Percentiles rank a stretch among this genome's conserved stretches.
These are phyloP conservation scores for Exophiala alcalophila DNA, from an alignment of 2,329 filamentous ascomycete genomes.

Conservation along the genomic window DNA sequence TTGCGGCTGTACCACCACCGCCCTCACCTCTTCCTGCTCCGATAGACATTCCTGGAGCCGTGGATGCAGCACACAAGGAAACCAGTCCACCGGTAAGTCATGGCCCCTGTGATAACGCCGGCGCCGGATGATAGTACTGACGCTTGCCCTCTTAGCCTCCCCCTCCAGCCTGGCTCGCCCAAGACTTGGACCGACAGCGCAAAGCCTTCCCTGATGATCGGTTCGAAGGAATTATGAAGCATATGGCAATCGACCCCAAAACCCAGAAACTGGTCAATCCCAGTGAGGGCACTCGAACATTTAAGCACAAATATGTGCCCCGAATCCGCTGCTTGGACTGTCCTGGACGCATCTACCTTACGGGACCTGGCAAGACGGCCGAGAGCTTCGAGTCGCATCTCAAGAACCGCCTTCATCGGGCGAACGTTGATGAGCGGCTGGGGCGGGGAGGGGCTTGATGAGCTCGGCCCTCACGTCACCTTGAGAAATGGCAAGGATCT, in stretches of 20 bases:
- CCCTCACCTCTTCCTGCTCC: constrained; percentile 41
- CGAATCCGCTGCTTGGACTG: constrained; percentile 91
- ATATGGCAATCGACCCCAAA: constrained; percentile 71
- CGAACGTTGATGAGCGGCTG: constrained; percentile 60
- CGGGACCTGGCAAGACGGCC: constrained; percentile 77
- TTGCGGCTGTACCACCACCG: constrained; percentile 52
- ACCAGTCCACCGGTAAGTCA: constrained; percentile 45
- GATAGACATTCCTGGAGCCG: constrained; percentile 38
- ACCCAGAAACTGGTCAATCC: constrained; percentile 64
- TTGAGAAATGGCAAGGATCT: no score
- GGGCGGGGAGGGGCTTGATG: constrained; percentile 30
- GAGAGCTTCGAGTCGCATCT: constrained; percentile 92
- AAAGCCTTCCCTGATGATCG: constrained; percentile 71
- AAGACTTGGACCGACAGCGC: constrained; percentile 69
- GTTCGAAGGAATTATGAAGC: constrained; percentile 90
- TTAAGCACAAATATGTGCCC: constrained; percentile 80
- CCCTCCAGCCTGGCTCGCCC: constrained; percentile 79
- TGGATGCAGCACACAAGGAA: constrained; percentile 46
- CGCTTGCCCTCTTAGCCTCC: constrained; percentile 59
- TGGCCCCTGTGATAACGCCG: constrained; percentile 25
- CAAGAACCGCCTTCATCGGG: constrained; percentile 75
- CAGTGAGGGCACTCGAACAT: constrained; percentile 52
- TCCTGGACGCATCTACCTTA: constrained; percentile 78
- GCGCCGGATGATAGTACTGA: no score
- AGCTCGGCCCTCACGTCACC: no score